These are phyloP conservation scores for Aspergillus puulaauensis DNA, from an alignment of 2,329 filamentous ascomycete species.

Conservation along the genomic window DNA sequence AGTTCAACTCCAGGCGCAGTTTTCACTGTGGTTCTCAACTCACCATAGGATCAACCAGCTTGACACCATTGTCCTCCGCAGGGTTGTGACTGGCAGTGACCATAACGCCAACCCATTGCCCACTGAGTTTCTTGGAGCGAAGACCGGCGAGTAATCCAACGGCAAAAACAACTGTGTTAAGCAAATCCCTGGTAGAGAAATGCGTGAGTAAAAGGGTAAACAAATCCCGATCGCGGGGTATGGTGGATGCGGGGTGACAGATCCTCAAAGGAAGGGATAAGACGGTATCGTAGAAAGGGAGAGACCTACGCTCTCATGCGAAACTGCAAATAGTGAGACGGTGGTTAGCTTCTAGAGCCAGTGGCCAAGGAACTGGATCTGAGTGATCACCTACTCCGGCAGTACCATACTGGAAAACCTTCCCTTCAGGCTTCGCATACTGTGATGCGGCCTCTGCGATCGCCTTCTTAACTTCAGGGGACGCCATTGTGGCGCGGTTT, in stretches of 20 bases:
- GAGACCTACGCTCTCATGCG: conserved; percentile 65
- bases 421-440: conserved; percentile 51
- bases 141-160: conserved; percentile 87
- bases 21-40: conserved; percentile 11
- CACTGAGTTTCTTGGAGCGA: conserved; percentile 83
- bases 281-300: background rate
- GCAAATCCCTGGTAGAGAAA: conserved; percentile 60
- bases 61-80: conserved; percentile 85
- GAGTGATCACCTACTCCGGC: conserved; percentile 53
- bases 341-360: conserved; percentile 12
- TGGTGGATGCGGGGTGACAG: conserved; percentile 30
- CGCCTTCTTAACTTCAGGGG: conserved; percentile 42
- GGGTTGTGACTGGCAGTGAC: conserved; percentile 94
- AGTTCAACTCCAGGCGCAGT: conserved; percentile 9
- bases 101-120: conserved; percentile 94
- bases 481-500: conserved; percentile 40
- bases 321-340: conserved; percentile 49
- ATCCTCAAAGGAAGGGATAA: conserved; percentile 19
- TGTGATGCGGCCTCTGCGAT: conserved; percentile 49
- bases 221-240: conserved; percentile 32
- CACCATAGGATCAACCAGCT: conserved; percentile 91
- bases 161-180: conserved; percentile 89
- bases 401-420: conserved; percentile 60
- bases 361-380: background rate
- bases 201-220: conserved; percentile 34